These are phyloP conservation scores for Yamadazyma taylorii DNA, from an alignment of 1,139 yeast genomes.

Conservation along the genomic window DNA sequence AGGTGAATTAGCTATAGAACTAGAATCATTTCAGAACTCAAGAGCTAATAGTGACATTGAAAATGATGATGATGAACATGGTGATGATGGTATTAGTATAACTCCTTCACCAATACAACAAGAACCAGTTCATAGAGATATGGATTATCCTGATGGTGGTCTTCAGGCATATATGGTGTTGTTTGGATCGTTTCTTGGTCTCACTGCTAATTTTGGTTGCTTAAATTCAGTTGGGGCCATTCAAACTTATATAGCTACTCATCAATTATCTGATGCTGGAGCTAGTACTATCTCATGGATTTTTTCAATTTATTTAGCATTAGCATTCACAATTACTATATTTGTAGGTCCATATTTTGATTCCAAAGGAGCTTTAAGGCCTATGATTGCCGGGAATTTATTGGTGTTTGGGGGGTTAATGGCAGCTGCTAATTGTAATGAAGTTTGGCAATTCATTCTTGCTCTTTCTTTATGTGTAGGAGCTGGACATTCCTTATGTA, in stretches of 20 bases:
- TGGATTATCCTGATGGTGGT: slow-evolving; percentile 65
- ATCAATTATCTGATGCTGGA: slow-evolving; percentile 47
- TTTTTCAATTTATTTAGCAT: slow-evolving; percentile 58
- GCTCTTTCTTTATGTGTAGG: slow-evolving; percentile 52
- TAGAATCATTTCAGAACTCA: no score
- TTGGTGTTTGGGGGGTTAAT: slow-evolving; percentile 49
- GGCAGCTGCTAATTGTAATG: slow-evolving; percentile 49
- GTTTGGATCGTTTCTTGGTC: slow-evolving; percentile 61
- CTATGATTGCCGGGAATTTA: slow-evolving; percentile 45
- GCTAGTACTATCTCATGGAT: slow-evolving; percentile 63
- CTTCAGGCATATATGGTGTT: slow-evolving; percentile 57
- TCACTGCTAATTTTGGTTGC: slow-evolving; percentile 59
- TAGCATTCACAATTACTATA: slow-evolving; percentile 59
- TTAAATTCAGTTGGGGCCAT: slow-evolving; percentile 65
- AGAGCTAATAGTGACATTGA: not conserved
- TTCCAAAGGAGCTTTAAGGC: slow-evolving; percentile 43
- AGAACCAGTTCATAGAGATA: not conserved
- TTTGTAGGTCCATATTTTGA: slow-evolving; percentile 48
- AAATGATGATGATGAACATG: not conserved
- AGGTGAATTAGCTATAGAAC: no score
- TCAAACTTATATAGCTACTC: slow-evolving; percentile 56
- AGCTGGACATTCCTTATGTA: slow-evolving; percentile 54
- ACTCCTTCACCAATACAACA: not conserved
- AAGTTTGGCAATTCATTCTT: slow-evolving; percentile 55
- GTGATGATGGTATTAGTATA: not conserved